Evolutionary conservation across 495 filamentous ascomycete genomes (phyloP), one percentile per base, ranked within the genome.

Genomic region (Tuber borchii): DNA sequence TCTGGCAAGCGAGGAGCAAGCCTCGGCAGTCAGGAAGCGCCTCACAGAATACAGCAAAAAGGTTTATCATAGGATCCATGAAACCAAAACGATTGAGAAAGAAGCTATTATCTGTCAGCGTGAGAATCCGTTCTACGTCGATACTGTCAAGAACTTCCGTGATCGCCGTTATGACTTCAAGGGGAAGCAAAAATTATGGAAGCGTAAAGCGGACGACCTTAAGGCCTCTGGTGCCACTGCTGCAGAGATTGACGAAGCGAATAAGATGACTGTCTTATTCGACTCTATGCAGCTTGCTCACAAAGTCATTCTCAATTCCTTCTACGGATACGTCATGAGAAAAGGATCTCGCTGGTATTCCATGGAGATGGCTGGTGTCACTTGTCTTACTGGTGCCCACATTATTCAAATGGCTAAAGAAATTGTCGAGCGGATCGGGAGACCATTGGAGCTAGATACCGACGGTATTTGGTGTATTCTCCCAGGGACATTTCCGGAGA

Each of bases 401-500:
- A 99, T 99, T 83, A 99, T 99, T 83, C 95, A 98, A 83, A 91
- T 99, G 89, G 95, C 95, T 26, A 89, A 94, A 83, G 92, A 96
- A 79, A 88, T 99, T 26, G 94, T 99, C 17, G 95, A 99, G 82
- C 89, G 95, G 22, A 91, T 99, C 31, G 95, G 95, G 31, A 90
- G 95, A 61, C 95, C 95, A 0, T 86, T 99, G 70, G 95, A 99
- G 85, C 88, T 99, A n/a, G 95, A 99, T 85, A 99, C 95, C 4
- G 95, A 99, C 82, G 95, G 95, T 89, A 99, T 99, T 82, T 99
- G 95, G 95, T 99, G 95, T 87, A 99, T 99, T 89, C 87, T 99
- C 80, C 95, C 95, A 0, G 95, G 93, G 4, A 94, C 93, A 0
- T 99, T 99, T 81, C 95, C 95, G 0, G 95, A 99, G 81, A 97